Base-by-base conservation (phyloP, 345 rosid species). In the Ceriops decandra region DNA sequence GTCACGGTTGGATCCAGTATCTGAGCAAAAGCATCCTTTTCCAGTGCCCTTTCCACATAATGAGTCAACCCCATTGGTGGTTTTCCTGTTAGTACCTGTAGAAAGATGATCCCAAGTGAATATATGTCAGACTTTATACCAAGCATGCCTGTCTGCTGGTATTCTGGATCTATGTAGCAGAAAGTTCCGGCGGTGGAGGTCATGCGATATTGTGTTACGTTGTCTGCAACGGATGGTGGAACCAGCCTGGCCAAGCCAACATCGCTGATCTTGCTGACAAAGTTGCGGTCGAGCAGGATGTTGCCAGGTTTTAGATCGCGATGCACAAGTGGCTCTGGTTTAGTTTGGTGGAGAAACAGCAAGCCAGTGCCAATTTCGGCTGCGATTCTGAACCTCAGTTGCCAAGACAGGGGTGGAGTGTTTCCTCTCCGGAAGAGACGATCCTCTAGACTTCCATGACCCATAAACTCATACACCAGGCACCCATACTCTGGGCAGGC, bases 401-500 rank as follows among this genome's bases (percentile, higher is more conserved):
- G 95, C 98, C 98, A 92, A 57, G 98, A 81, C 17, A 92, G 85
- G 8, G 90, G 70, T 1, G 85, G 85, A 33, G 81, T 80, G 71
- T 82, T 77, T n/a, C 92, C 95, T 68, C 81, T 63, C 64, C 81
- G 68, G 78, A 85, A 82, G 15, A 92, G 87, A 31, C 89, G 85
- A 74, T 90, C 96, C n/a, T 92, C 96, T 75, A 92, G 83, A 82
- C 96, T 90, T 22, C 98, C 98, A 21, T 88, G 84, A 7, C 89
- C 87, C 98, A 92, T 92, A 78, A 76, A 92, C 79, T 92, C 98
- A n/a, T 92, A 90, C 11, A 92, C 92, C 70, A 92, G 75, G 81
- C 96, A 90, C 38, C 95, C 95, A n/a, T 85, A 86, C 74, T 89
- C 93, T 0, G 98, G 90, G 66, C 98, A 92, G 11, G 92, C 98